Evolutionary conservation across 352 stramenopile genomes (phyloP).

Genomic region (Phytophthora uliginosa): DNA sequence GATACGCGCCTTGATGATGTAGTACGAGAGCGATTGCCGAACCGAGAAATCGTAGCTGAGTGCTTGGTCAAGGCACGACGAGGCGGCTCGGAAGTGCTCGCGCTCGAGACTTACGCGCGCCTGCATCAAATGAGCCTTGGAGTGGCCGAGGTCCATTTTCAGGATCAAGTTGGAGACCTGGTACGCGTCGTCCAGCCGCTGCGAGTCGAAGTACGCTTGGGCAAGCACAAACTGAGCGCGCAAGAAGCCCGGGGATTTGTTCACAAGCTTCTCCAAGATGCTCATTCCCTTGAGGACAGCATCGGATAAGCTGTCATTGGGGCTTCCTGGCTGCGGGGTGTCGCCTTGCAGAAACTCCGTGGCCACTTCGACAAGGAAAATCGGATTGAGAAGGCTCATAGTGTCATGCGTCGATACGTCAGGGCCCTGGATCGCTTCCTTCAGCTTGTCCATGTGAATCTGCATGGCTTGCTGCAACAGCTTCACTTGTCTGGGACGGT

Average conservation of each 20-base stretch:
- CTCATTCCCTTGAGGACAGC: conserved; percentile 53
- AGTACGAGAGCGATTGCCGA: conserved; percentile 85
- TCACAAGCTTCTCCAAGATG: conserved; percentile 84
- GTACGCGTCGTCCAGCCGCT: conserved; percentile 84
- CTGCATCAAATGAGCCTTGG: conserved; percentile 85
- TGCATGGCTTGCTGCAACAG: conserved; percentile 82
- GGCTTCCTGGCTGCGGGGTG: conserved; percentile 10
- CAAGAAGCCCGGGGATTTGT: conserved; percentile 87
- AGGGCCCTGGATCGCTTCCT: conserved; percentile 62
- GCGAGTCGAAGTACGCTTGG: conserved; percentile 79
- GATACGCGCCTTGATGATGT: conserved; percentile 91
- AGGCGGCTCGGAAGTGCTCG: conserved; percentile 79
- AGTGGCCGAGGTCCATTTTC: conserved; percentile 81
- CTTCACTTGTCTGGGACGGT: conserved; percentile 74
- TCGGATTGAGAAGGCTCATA: conserved; percentile 85
- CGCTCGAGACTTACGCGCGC: conserved; percentile 85
- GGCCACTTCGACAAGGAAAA: conserved; percentile 92
- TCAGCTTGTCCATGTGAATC: conserved; percentile 88
- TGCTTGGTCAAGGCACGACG: conserved; percentile 86
- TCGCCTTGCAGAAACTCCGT: conserved; percentile 82
- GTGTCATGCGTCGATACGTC: conserved; percentile 80
- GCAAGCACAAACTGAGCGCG: conserved; percentile 87
- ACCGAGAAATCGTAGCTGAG: conserved; percentile 92
- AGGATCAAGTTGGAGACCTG: conserved; percentile 80
- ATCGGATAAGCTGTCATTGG: conserved; percentile 18